phyloP scores from a whole-genome alignment of 352 stramenopile species.

The Thraustochytrium striatum region DNA sequence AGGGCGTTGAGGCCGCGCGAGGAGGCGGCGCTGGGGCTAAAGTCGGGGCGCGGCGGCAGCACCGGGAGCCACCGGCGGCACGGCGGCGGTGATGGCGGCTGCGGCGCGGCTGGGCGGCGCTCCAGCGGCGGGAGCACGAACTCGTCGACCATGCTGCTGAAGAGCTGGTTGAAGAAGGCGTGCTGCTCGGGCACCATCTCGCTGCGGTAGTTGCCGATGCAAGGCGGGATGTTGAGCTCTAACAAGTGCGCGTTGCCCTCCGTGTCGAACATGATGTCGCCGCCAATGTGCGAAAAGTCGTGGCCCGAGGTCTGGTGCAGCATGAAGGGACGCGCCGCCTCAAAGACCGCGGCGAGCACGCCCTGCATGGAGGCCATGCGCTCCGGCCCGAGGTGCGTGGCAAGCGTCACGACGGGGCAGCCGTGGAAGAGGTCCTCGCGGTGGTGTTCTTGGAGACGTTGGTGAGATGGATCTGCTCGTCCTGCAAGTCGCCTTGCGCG shows the following conservation, averaged over 20 bases:
- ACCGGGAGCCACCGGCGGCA: neutral
- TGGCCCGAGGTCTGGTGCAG: slow-evolving; percentile 6
- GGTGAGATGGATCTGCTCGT: slow-evolving; percentile 26
- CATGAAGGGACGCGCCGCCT: slow-evolving; percentile 36
- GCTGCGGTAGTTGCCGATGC: slow-evolving; percentile 38
- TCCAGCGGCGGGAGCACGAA: slow-evolving; percentile 14
- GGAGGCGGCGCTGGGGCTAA: neutral
- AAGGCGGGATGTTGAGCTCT: slow-evolving; percentile 45
- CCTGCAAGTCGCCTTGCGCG: neutral
- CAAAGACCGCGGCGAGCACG: slow-evolving; percentile 9
- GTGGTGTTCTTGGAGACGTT: slow-evolving; percentile 45
- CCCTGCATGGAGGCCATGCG: neutral
- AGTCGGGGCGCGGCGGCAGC: neutral
- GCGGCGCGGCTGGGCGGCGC: neutral
- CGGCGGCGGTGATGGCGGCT: neutral
- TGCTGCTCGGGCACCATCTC: neutral
- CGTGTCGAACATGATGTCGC: slow-evolving; percentile 42
- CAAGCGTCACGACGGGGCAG: slow-evolving; percentile 21
- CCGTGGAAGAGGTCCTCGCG: slow-evolving; percentile 44
- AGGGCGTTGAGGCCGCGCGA: slow-evolving; percentile 18
- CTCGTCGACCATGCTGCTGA: neutral
- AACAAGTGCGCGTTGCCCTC: slow-evolving; percentile 1
- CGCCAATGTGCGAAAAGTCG: slow-evolving; percentile 46
- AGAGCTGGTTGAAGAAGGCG: slow-evolving; percentile 10
- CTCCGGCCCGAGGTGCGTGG: neutral